Base-by-base conservation (phyloP, 1,139 yeast species). In the Suhomyces bokatorum region DNA sequence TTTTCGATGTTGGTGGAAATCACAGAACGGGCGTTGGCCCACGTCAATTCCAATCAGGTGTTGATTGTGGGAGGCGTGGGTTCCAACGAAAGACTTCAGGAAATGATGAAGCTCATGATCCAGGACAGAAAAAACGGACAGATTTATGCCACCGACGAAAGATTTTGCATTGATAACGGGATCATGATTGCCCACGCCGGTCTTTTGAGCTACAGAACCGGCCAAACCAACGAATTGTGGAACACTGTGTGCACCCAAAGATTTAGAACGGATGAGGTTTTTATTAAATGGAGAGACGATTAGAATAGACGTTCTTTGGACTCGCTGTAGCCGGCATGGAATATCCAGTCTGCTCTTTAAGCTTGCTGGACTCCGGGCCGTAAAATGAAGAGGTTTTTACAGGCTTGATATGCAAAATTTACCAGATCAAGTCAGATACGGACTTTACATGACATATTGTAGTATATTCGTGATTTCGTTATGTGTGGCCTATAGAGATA, bases 141-240 rank as follows among this genome's bases (percentile, higher is more conserved):
- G 29, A 85, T 93, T 4, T 88, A 75, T 62, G 97, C 99, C 12
- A 95, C 99, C 0, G 99, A 93, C 64, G 98, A 93, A 61, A 70
- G 99, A 49, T 93, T 93, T 62, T 93, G 98, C 67, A 93, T 93
- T 42, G 99, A 93, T 62, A 93, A 93, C 59, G 98, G 99, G 10
- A 93, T 93, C 39, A 93, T 93, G 99, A 93, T 93, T 59, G 99
- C 99, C 1, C 99, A 93, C 62, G 98, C 99, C 0, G 99, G 99
- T 0, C 70, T 93, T 42, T 66, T 93, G 51, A 88, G 87, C 43
- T 90, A 84, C 61, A 75, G 98, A 59, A 87, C 85, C 74, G 97
- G 97, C 0, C 83, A 80, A 48, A 80, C 81, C 1, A 75, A 70
- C 35, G 76, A 73, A 9, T 57, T 91, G 40, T 64, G 72, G 37